Evolutionary conservation across 2,329 filamentous ascomycete genomes (phyloP), one percentile per base, ranked within the genome.

Genomic region (Fusarium burgessii): DNA sequence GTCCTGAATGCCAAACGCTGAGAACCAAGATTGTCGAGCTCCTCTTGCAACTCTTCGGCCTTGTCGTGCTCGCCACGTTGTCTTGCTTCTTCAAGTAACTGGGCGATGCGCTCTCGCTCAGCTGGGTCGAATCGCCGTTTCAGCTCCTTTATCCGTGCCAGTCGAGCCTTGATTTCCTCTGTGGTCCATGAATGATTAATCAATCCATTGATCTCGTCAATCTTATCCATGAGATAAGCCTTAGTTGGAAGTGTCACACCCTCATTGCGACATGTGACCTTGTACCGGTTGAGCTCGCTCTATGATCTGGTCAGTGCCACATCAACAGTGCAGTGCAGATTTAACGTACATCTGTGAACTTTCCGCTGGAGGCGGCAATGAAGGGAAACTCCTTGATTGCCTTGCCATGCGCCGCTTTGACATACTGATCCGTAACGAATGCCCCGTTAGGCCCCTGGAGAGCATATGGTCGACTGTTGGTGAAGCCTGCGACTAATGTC

Each of bases 341-440:
- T 38, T 23, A 29, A 65, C 86, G 71, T 84, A 93, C 92, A 80
- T 96, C 94, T n/a, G 92, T 93, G 77, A 98, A 93, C 43, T 87
- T 85, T 52, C 91, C 90, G 79, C 97, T 95, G 0, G 96, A 98
- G 78, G 95, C 95, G 69, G 92, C 91, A 68, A 96, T 91, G 80
- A 98, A 98, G 7, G 95, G 94, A 82, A 94, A 98, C 38, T 95
- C 90, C 78, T 92, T 92, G 77, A 94, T 88, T 0, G 92, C 87
- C 75, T 95, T 94, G 47, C 96, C 96, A 78, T 97, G 92, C 11
- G 93, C 90, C 43, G 93, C 90, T 58, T 91, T 84, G 35, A 93
- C 89, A 78, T 98, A 98, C 79, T 95, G 92, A 67, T 97, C 94
- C 0, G 94, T 97, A 35, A 93, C 89, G 76, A 97, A 92, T 6